These are phyloP conservation scores for Wickerhamomyces bisporus DNA, from an alignment of 805 yeast species.

Conservation along the genomic window DNA sequence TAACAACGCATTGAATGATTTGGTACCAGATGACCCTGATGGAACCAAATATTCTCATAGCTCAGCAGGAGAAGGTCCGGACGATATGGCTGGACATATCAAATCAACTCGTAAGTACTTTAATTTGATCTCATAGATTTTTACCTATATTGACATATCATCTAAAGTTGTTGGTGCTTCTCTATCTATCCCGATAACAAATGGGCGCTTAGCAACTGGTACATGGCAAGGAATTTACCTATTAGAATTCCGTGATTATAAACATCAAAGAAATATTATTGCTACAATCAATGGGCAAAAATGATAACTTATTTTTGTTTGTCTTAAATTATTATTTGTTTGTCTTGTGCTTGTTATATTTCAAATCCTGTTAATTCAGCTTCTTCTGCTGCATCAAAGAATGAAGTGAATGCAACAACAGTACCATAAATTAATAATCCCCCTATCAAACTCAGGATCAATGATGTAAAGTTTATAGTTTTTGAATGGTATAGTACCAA, in stretches of 20 bases:
- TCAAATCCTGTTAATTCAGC: conserved; percentile 27
- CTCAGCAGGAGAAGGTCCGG: conserved; percentile 66
- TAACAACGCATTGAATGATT: conserved; percentile 54
- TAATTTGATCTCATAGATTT: neutral
- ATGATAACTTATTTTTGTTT: conserved; percentile 1
- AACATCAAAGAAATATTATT: conserved; percentile 60
- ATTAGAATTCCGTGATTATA: conserved; percentile 63
- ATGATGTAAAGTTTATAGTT: conserved; percentile 53
- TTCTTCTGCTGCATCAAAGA: conserved; percentile 48
- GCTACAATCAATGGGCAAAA: conserved; percentile 68
- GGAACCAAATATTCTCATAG: conserved; percentile 22
- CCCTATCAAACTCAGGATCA: conserved; percentile 58
- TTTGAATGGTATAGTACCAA: conserved; percentile 58
- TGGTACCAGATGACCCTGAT: conserved; percentile 57
- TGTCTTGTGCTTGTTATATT: conserved; percentile 2
- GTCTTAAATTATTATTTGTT: too few relatives aligned
- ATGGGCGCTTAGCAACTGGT: conserved; percentile 66
- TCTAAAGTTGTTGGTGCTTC: conserved; percentile 52
- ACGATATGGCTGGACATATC: conserved; percentile 82
- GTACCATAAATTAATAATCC: conserved; percentile 69
- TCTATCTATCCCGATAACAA: conserved; percentile 60
- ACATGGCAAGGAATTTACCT: conserved; percentile 86
- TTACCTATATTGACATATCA: too few relatives aligned
- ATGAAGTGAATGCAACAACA: conserved; percentile 62
- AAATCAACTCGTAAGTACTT: conserved; percentile 39